These are phyloP conservation scores for Trichophyton simii DNA, from an alignment of 2,329 filamentous ascomycete species.

Conservation along the genomic window DNA sequence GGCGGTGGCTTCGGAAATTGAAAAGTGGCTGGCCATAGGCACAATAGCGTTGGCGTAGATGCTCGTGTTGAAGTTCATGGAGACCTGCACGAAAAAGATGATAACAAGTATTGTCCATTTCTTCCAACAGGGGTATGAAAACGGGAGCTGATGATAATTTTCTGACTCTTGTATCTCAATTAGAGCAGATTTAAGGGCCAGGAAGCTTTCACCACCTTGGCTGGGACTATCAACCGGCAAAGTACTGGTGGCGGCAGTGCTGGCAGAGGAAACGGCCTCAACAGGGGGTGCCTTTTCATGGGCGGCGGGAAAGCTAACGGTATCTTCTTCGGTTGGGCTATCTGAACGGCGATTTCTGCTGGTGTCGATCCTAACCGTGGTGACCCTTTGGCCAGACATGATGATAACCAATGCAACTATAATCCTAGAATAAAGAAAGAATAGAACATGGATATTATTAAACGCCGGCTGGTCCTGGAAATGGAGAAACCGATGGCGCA, in stretches of 20 bases:
- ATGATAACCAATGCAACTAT: neutral
- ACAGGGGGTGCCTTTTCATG: neutral
- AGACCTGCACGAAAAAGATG: slow-evolving; percentile 58
- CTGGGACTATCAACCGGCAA: neutral
- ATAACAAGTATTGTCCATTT: slow-evolving; percentile 58
- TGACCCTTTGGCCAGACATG: neutral
- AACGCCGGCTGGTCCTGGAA: neutral
- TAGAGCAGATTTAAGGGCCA: neutral
- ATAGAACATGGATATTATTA: neutral
- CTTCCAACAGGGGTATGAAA: slow-evolving; percentile 46
- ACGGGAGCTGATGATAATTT: slow-evolving; percentile 54
- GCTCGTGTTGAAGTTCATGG: slow-evolving; percentile 67
- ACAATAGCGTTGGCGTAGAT: slow-evolving; percentile 56
- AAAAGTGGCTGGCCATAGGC: slow-evolving; percentile 52
- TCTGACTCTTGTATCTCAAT: slow-evolving; percentile 39
- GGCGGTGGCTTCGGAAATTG: slow-evolving; percentile 53
- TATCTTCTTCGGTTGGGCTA: neutral
- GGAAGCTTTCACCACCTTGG: neutral
- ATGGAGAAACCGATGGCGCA: neutral
- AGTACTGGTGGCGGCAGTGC: neutral
- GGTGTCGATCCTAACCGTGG: neutral
- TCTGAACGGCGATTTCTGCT: neutral
- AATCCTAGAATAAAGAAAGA: neutral
- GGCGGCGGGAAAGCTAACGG: neutral
- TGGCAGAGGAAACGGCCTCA: neutral